Evolutionary conservation across 176 grass and related monocot genomes (phyloP).

Genomic region (Aegilops speltoides): DNA sequence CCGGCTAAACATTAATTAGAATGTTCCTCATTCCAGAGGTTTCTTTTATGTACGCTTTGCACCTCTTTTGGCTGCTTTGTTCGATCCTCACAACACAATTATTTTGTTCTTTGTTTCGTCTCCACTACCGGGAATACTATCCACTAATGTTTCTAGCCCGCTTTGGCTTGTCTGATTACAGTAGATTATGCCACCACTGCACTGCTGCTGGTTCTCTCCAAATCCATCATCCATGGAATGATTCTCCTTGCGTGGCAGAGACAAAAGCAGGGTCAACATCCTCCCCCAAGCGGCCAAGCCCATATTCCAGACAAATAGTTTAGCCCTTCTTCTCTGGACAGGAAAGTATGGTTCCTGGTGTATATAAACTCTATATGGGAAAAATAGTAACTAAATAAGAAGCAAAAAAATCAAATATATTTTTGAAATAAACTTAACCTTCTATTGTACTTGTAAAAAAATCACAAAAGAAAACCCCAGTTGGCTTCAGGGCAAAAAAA

Average conservation of each 20-base stretch:
- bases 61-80: not conserved
- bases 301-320: not conserved
- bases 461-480: no score
- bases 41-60: not conserved
- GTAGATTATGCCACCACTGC: no score
- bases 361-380: no score
- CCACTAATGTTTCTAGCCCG: not conserved
- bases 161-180: not conserved
- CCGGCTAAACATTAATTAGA: no score
- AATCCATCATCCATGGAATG: not conserved
- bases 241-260: constrained; percentile 11
- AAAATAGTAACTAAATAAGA: no score
- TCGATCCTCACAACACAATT: not conserved
- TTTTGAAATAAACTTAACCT: no score
- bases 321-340: not conserved
- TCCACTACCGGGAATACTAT: not conserved
- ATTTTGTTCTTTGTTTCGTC: not conserved
- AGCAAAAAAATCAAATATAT: no score
- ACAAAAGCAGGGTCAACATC: not conserved
- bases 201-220: no score
- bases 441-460: no score
- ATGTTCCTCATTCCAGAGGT: not conserved
- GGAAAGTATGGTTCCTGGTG: no score
- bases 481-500: no score
- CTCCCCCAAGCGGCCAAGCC: not conserved